Evolutionary conservation across 805 yeast species (phyloP).

Genomic region (Metschnikowia kunwiensis): DNA sequence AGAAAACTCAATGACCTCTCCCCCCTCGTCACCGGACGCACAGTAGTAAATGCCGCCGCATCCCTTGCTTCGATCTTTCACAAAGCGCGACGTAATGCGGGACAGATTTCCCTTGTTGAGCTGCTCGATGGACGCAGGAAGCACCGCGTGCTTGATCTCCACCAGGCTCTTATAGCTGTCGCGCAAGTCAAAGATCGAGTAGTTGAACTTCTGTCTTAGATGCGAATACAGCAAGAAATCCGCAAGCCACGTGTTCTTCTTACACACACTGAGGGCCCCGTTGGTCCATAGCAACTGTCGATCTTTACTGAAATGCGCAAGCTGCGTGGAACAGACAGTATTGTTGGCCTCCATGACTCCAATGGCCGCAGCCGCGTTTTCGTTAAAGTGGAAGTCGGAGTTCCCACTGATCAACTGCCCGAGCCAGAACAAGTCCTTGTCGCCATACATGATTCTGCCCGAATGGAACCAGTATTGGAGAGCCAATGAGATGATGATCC

Average conservation of each 20-base stretch:
- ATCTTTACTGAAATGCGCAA: conserved; percentile 23
- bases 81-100: conserved; percentile 8
- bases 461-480: conserved; percentile 22
- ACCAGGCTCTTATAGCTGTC: conserved; percentile 10
- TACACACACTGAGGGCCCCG: conserved; percentile 28
- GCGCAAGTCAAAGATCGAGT: conserved; percentile 11
- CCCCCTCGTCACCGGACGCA: conserved; percentile 15
- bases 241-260: conserved; percentile 15
- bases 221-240: conserved; percentile 14
- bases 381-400: conserved; percentile 19
- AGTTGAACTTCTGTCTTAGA: conserved; percentile 8
- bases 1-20: conserved; percentile 9
- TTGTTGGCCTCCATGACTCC: conserved; percentile 19
- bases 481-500: conserved; percentile 14
- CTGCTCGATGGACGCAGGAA: conserved; percentile 14
- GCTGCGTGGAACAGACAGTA: conserved; percentile 26
- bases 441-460: conserved; percentile 22
- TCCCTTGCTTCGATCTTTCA: conserved; percentile 13
- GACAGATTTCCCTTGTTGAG: conserved; percentile 6
- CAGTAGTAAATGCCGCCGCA: conserved; percentile 18
- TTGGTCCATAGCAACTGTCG: conserved; percentile 27
- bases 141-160: conserved; percentile 9
- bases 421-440: conserved; percentile 31
- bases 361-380: conserved; percentile 21
- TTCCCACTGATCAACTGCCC: conserved; percentile 27